Conservation (phyloP, 2,329 filamentous ascomycete genomes). For the Dendryphion nanum region DNA sequence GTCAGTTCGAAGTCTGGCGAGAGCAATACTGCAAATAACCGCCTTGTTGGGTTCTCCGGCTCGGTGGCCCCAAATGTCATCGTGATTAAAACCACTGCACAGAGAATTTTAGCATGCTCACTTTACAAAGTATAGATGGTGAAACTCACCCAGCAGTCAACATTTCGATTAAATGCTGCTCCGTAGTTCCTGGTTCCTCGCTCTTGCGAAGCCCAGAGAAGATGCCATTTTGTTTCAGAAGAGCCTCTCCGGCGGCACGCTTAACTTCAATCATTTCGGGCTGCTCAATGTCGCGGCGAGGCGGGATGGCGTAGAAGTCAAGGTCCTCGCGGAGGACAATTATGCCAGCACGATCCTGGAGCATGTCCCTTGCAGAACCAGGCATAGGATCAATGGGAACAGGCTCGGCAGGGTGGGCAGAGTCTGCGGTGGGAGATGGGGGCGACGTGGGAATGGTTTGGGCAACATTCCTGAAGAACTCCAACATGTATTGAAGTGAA, state of each 20-base stretch:
- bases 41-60: slow-evolving; percentile 98
- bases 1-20: slow-evolving; percentile 89
- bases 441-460: slow-evolving; percentile 85
- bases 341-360: slow-evolving; percentile 88
- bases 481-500: slow-evolving; percentile 97
- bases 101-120: slow-evolving; percentile 12
- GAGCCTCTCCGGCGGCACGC: slow-evolving; percentile 80
- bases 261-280: slow-evolving; percentile 95
- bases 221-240: slow-evolving; percentile 88
- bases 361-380: slow-evolving; percentile 69
- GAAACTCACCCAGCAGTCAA: slow-evolving; percentile 84
- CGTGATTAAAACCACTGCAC: slow-evolving; percentile 86
- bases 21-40: slow-evolving; percentile 92
- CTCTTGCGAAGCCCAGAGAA: slow-evolving; percentile 94
- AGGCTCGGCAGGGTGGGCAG: slow-evolving; percentile 47
- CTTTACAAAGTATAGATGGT: not conserved
- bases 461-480: slow-evolving; percentile 94
- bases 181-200: slow-evolving; percentile 92
- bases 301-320: slow-evolving; percentile 96
- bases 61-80: slow-evolving; percentile 92
- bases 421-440: slow-evolving; percentile 57
- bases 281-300: slow-evolving; percentile 77
- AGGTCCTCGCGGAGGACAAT: slow-evolving; percentile 95
- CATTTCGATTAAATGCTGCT: slow-evolving; percentile 99
- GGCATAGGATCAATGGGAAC: slow-evolving; percentile 72